Conservation (phyloP, 139 green algal species). For the Edaphochlamys debaryana region DNA sequence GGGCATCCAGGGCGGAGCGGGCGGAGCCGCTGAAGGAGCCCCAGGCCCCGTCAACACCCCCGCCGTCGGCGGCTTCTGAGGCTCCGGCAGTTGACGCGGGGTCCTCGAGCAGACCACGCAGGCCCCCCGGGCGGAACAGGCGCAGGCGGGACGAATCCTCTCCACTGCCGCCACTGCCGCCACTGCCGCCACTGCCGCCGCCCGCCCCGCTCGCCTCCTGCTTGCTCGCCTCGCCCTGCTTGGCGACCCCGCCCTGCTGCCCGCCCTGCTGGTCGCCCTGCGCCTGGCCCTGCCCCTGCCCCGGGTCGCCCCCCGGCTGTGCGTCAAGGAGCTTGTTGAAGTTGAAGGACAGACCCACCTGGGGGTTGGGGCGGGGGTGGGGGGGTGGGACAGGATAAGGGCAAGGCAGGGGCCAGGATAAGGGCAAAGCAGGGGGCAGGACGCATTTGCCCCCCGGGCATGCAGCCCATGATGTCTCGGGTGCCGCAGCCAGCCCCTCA, state of each 20-base stretch:
- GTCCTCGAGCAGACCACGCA: no score
- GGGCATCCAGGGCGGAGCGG: not conserved
- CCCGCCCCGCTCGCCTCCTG: not conserved
- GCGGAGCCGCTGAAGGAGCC: no score
- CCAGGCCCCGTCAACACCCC: no score
- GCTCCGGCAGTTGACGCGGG: no score
- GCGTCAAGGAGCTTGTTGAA: conserved; percentile 9
- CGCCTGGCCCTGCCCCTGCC: not conserved
- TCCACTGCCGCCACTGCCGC: no score
- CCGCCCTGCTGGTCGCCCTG: not conserved
- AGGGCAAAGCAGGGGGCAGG: not conserved
- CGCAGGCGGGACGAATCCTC: no score
- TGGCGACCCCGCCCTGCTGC: not conserved
- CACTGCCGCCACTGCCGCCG: not conserved
- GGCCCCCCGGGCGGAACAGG: no score
- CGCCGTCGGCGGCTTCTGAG: no score
- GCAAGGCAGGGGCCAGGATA: no score
- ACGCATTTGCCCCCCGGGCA: not conserved
- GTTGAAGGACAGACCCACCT: conserved; percentile 33
- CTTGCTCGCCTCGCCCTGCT: not conserved
- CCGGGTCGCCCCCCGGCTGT: not conserved
- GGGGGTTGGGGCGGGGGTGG: no score
- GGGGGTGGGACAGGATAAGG: no score
- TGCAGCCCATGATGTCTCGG: no score
- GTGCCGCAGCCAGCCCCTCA: not conserved